Evolutionary conservation across 2,329 filamentous ascomycete genomes (phyloP).

Genomic region (Gremmenia infestans): DNA sequence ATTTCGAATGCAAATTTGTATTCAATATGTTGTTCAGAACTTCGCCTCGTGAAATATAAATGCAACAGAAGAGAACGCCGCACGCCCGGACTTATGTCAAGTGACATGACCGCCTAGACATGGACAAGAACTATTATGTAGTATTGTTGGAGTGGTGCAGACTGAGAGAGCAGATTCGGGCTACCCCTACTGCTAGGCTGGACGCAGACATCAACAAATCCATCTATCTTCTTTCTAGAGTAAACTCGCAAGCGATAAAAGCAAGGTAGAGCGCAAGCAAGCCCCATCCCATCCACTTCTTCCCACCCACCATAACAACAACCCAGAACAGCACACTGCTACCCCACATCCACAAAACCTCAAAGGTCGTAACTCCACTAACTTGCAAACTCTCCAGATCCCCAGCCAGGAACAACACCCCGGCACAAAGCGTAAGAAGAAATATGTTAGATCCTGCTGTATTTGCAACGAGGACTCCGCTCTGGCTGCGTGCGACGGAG

Average conservation of each 20-base stretch:
- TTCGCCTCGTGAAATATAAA: not conserved
- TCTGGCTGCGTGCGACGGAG: slow-evolving; percentile 41
- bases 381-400: slow-evolving; percentile 24
- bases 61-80: too few species aligned
- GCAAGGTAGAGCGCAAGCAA: slow-evolving; percentile 30
- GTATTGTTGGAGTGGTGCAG: not conserved
- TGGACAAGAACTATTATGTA: not conserved
- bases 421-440: slow-evolving; percentile 45
- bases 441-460: slow-evolving; percentile 52
- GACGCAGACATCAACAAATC: not conserved
- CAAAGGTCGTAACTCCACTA: slow-evolving; percentile 26
- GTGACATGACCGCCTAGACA: not conserved
- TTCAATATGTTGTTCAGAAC: not conserved
- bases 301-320: slow-evolving; percentile 31
- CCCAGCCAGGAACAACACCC: slow-evolving; percentile 33
- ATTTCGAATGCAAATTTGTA: not conserved
- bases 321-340: slow-evolving; percentile 23
- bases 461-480: slow-evolving; percentile 47
- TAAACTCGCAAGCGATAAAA: slow-evolving; percentile 25
- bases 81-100: not conserved
- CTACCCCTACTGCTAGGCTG: not conserved
- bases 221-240: slow-evolving; percentile 6
- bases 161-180: not conserved
- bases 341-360: slow-evolving; percentile 30
- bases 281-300: slow-evolving; percentile 31